Percentiles rank a stretch among this genome's conserved stretches.
Evolutionary conservation across 2,329 filamentous ascomycete genomes (phyloP).

Genomic region (Fragosphaeria purpurea): DNA sequence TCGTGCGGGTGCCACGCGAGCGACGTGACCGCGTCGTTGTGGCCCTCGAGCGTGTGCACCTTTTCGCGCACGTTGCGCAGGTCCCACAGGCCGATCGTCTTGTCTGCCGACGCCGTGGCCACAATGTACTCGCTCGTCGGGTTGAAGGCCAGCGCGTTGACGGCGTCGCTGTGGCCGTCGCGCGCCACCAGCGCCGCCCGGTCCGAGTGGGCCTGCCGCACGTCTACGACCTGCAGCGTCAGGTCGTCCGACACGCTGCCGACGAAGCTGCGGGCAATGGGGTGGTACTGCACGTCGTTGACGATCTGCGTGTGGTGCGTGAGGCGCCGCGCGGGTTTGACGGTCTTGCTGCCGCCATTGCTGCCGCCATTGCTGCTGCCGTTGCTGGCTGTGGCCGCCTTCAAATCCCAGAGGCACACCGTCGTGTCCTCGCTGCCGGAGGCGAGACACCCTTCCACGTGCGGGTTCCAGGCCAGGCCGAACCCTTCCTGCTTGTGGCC

Average conservation of each 20-base stretch:
- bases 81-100: constrained; percentile 93
- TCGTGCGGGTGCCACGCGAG: constrained; percentile 93
- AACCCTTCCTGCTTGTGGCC: constrained; percentile 88
- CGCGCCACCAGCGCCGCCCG: constrained; percentile 59
- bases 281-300: constrained; percentile 95
- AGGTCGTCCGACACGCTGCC: constrained; percentile 93
- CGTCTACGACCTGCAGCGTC: constrained; percentile 84
- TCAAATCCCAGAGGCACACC: constrained; percentile 87
- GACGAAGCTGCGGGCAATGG: constrained; percentile 72
- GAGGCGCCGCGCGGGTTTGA: constrained; percentile 66
- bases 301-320: constrained; percentile 84
- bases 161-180: constrained; percentile 77
- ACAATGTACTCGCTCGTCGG: constrained; percentile 81
- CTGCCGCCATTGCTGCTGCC: not conserved
- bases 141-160: constrained; percentile 95
- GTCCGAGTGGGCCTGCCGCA: constrained; percentile 57
- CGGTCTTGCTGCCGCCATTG: constrained; percentile 54
- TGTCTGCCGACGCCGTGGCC: constrained; percentile 89
- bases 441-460: constrained; percentile 68
- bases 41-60: constrained; percentile 80
- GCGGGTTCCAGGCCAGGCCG: constrained; percentile 85
- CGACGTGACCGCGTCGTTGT: constrained; percentile 82
- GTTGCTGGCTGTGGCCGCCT: constrained; percentile 40
- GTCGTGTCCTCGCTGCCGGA: constrained; percentile 90
- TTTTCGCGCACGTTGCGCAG: constrained; percentile 82